Evolutionary conservation across 768 basidiomycete species (phyloP).

Genomic region (Kockovaella imperatae): DNA sequence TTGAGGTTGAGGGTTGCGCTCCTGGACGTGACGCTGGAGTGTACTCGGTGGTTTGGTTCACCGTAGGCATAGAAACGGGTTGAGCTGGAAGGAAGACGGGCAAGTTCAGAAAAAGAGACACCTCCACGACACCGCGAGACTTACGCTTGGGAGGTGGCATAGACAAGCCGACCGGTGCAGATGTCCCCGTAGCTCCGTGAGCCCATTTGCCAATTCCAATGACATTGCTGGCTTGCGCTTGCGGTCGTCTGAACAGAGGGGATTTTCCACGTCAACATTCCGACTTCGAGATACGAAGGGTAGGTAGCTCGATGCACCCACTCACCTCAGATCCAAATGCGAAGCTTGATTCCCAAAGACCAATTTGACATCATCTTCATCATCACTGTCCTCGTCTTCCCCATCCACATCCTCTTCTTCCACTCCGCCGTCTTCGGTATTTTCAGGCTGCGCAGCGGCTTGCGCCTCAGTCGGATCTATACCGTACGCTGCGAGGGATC

Average conservation of each 20-base stretch:
- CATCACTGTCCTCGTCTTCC: conserved; percentile 23
- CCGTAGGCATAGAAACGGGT: conserved; percentile 4
- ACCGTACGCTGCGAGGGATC: conserved; percentile 30
- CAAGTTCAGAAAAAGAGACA: conserved; percentile 49
- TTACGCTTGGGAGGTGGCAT: conserved; percentile 8
- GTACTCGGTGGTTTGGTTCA: conserved; percentile 41
- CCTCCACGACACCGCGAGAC: too few relatives aligned
- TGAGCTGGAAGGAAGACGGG: conserved; percentile 45
- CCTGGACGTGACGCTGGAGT: conserved; percentile 32
- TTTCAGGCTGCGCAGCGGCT: conserved; percentile 16
- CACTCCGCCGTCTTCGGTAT: conserved; percentile 29
- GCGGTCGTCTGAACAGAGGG: conserved; percentile 23
- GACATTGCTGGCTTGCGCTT: conserved; percentile 23
- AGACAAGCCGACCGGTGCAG: not conserved
- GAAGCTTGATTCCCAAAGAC: conserved; percentile 30
- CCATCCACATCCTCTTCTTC: conserved; percentile 23
- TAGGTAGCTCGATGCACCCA: not conserved
- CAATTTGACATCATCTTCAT: conserved; percentile 40
- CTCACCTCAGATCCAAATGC: conserved; percentile 42
- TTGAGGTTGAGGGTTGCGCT: conserved; percentile 7
- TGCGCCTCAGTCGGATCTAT: conserved; percentile 22
- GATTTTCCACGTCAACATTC: not conserved
- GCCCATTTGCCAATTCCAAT: conserved; percentile 41
- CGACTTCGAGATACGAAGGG: not conserved
- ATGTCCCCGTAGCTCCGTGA: conserved; percentile 25